A percentile compares a stretch with the other conserved stretches of the same genome.
Conservation (phyloP, 352 stramenopile genomes). For the Pythium chondricola region DNA sequence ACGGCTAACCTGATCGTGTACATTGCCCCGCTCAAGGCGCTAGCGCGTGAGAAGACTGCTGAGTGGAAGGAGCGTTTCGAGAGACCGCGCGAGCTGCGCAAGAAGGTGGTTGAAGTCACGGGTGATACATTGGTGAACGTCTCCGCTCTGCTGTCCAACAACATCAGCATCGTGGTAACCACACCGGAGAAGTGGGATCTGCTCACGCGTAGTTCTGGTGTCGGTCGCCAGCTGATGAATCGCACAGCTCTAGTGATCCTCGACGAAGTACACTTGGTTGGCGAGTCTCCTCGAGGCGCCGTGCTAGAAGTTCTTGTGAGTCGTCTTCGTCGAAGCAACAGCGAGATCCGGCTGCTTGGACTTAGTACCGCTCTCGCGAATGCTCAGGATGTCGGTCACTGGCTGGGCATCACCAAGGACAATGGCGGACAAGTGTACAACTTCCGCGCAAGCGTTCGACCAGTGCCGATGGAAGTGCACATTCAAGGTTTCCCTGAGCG, state of each 20-base stretch:
- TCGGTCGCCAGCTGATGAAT: conserved; percentile 61
- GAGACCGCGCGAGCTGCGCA: conserved; percentile 60
- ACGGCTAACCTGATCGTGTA: conserved; percentile 89
- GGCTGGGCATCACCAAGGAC: conserved; percentile 91
- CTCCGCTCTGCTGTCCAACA: conserved; percentile 80
- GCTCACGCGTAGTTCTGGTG: conserved; percentile 89
- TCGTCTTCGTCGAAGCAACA: conserved; percentile 47
- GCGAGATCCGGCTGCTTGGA: conserved; percentile 88
- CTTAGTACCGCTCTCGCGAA: conserved; percentile 97
- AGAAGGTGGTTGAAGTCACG: conserved; percentile 95
- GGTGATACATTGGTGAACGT: conserved; percentile 95
- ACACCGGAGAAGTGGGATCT: conserved; percentile 98
- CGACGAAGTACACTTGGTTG: conserved; percentile 98
- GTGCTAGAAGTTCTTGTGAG: conserved; percentile 91
- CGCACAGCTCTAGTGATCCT: conserved; percentile 91
- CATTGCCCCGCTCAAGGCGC: conserved; percentile 96
- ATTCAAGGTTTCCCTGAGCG: conserved; percentile 95
- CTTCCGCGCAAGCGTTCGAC: conserved; percentile 93
- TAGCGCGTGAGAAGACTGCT: conserved; percentile 94
- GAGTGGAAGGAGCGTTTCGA: conserved; percentile 96
- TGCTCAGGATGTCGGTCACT: conserved; percentile 92
- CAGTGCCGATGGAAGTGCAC: conserved; percentile 95
- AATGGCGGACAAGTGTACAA: conserved; percentile 88
- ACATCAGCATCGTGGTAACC: conserved; percentile 95
- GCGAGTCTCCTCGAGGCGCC: conserved; percentile 91